Evolutionary conservation across 1,284 basidiomycete species (phyloP), one percentile per base, ranked within the genome.

Genomic region (Melampsora larici-populina): DNA sequence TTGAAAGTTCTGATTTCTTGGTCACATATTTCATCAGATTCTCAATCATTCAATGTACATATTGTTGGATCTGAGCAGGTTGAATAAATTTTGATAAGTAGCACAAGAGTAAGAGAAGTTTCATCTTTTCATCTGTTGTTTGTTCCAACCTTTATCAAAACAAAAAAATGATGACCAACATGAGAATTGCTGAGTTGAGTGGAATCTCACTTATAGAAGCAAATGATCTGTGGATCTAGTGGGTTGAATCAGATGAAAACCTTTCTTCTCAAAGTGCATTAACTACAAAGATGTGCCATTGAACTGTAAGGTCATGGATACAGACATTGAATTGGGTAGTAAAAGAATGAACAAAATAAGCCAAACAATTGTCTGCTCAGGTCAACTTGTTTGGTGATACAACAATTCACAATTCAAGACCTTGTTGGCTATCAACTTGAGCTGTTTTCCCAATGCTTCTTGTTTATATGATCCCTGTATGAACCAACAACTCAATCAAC

Each of bases 11-110:
- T 1, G 73, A 65, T 43, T 75, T 67, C 6, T 46, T 49, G 46
- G 26, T 68, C 24, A 75, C 73, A 75, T 60, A 29, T 46, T 60
- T 67, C 24, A 68, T 24, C 36, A 68, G 51, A 24, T 64, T 51
- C 7, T 62, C 65, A 24, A 75, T 36, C 8, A 68, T 5, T 13
- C 43, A 46, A 46, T 46, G 11, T 46, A 46, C 11, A 46, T 46
- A 46, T 46, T 46, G 43, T 46, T 46, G 43, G n/a, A 75, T 67
- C 21, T 65, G 64, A 48, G 66, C 31, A 46, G 73, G 31, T 26
- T 75, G 66, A 49, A 75, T 75, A 31, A 31, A 64, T 31, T 24
- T 55, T 15, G 73, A 58, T n/a, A 75, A 51, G 48, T 65, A 24
- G 31, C 64, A 55, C n/a, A 75, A 40, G n/a, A 49, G 58, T 15